Conservation (phyloP, 495 filamentous ascomycete species). For the Letharia columbiana region DNA sequence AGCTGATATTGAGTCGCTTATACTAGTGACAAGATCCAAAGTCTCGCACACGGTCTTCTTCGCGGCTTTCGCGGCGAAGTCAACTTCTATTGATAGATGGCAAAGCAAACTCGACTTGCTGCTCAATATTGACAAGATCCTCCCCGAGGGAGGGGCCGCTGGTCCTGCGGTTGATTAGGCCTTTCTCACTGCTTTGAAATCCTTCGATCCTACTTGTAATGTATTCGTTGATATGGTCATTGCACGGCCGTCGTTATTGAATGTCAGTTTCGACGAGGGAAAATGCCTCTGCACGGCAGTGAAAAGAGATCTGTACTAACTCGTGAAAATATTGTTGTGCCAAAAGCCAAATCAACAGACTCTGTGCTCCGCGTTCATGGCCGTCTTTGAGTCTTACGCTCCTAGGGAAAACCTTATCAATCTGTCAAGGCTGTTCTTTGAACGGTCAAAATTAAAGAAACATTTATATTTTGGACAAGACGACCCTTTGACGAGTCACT, state of each 20-base stretch:
- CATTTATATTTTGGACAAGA: conserved; percentile 10
- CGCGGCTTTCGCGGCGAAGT: conserved; percentile 9
- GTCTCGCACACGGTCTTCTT: conserved; percentile 10
- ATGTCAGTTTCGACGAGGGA: conserved; percentile 17
- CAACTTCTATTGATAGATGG: neutral
- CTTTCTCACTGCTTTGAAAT: conserved; percentile 9
- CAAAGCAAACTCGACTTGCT: conserved; percentile 2
- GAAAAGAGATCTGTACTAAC: neutral
- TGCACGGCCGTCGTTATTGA: conserved; percentile 4
- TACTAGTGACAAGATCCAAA: conserved; percentile 2
- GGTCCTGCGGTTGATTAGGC: conserved; percentile 18
- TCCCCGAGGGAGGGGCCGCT: conserved; percentile 13
- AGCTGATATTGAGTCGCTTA: conserved; percentile 12
- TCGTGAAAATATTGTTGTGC: conserved; percentile 10
- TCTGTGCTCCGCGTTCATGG: conserved; percentile 14
- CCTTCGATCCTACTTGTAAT: conserved; percentile 5
- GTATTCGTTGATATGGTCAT: conserved; percentile 10
- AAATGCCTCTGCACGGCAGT: conserved; percentile 19
- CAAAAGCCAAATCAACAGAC: conserved; percentile 15
- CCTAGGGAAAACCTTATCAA: conserved; percentile 8
- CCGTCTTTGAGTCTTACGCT: conserved; percentile 6
- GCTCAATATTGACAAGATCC: conserved; percentile 8
- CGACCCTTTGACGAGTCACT: conserved; percentile 6
- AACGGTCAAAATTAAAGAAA: conserved; percentile 6
- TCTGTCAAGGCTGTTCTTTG: conserved; percentile 11